Percentiles rank a stretch among this genome's conserved stretches.
These are phyloP conservation scores for Craspedostauros australis DNA, from an alignment of 108 stramenopile genomes.

Conservation along the genomic window DNA sequence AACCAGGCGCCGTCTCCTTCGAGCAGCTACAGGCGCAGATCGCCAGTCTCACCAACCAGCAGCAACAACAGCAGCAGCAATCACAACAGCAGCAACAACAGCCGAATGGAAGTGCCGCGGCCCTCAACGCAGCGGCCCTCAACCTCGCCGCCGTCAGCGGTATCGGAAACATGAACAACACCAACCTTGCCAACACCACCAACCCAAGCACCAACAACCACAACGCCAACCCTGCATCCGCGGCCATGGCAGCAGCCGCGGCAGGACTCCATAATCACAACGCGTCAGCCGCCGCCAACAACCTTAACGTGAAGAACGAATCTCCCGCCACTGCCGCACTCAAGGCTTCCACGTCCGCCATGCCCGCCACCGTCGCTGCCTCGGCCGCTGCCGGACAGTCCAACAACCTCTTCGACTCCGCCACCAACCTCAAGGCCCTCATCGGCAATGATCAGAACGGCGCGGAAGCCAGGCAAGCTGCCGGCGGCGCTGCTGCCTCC, in stretches of 20 bases:
- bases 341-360: constrained; percentile 25
- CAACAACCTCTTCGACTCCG: constrained; percentile 47
- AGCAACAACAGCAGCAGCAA: constrained; percentile 21
- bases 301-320: neutral
- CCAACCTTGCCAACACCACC: neutral
- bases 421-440: constrained; percentile 36
- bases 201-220: too few species aligned
- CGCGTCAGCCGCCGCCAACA: constrained; percentile 5
- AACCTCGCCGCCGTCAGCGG: neutral
- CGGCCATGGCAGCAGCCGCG: neutral
- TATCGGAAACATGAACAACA: neutral
- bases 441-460: constrained; percentile 25
- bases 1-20: constrained; percentile 21
- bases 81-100: neutral
- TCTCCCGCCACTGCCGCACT: constrained; percentile 53
- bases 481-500: neutral
- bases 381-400: constrained; percentile 14
- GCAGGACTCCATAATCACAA: neutral
- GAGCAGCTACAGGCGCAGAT: constrained; percentile 42
- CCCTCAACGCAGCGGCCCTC: constrained; percentile 18
- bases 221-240: neutral
- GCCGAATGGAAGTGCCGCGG: constrained; percentile 9
- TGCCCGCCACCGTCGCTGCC: constrained; percentile 28
- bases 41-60: constrained; percentile 25
- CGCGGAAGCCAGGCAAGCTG: neutral